A percentile compares a stretch with the other conserved stretches of the same genome.
These are phyloP conservation scores for Trichoderma sp. DNA, from an alignment of 2,329 filamentous ascomycete species.

Conservation along the genomic window DNA sequence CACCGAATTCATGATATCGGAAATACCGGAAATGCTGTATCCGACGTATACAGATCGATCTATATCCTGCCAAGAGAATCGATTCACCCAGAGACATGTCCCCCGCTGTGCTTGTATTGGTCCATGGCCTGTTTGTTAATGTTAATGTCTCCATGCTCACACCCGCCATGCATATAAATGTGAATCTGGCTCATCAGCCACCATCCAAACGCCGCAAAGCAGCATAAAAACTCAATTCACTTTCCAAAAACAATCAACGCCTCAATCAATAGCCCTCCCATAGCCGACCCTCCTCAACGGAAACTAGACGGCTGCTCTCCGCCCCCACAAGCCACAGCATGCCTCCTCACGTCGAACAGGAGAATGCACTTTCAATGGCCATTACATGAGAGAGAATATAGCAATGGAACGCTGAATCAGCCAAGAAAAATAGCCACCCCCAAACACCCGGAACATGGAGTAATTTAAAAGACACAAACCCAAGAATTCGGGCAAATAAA, in stretches of 20 bases:
- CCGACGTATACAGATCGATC: neutral
- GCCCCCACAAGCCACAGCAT: neutral
- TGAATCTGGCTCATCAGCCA: neutral
- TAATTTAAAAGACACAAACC: neutral
- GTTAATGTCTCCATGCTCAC: neutral
- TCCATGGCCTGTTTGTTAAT: neutral
- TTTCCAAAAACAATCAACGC: neutral
- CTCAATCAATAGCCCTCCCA: neutral
- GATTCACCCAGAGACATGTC: neutral
- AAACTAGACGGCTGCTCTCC: neutral
- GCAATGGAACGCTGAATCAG: neutral
- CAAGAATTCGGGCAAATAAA: neutral
- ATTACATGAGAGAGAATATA: neutral
- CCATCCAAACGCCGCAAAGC: neutral
- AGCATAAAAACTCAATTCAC: neutral
- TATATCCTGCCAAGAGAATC: neutral
- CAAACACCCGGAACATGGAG: neutral
- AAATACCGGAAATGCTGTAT: neutral
- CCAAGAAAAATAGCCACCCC: neutral
- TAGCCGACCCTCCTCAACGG: conserved; percentile 3
- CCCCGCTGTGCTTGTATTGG: too few species aligned
- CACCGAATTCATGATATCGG: neutral
- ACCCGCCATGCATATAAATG: neutral
- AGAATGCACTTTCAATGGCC: neutral
- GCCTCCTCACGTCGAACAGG: neutral